phyloP scores from a whole-genome alignment of 352 stramenopile species.

The Globisporangium spinosum region DNA sequence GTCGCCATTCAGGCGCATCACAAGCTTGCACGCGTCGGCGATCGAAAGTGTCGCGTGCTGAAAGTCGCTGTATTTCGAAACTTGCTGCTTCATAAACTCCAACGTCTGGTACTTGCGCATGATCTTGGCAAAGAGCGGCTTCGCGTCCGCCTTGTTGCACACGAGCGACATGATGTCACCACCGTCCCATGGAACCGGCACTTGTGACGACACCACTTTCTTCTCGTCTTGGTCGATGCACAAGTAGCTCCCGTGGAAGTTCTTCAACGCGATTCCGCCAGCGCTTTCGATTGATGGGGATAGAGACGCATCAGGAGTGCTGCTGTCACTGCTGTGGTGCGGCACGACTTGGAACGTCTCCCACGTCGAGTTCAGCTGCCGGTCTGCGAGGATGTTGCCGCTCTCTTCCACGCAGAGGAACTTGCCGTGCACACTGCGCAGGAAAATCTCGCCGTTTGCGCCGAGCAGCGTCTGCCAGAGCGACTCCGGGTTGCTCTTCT shows the following conservation, averaged over 20 bases:
- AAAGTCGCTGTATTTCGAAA: constrained; percentile 42
- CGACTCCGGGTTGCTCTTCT: constrained; percentile 29
- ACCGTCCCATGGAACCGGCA: constrained; percentile 67
- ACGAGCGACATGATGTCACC: constrained; percentile 69
- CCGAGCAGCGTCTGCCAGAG: constrained; percentile 78
- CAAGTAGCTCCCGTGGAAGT: constrained; percentile 78
- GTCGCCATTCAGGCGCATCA: constrained; percentile 66
- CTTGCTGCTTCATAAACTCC: constrained; percentile 46
- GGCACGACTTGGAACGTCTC: constrained; percentile 85
- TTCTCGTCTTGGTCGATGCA: constrained; percentile 50
- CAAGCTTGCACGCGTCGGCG: constrained; percentile 48
- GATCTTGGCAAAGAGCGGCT: constrained; percentile 59
- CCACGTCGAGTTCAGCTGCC: constrained; percentile 77
- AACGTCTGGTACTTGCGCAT: constrained; percentile 74
- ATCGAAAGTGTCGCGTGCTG: constrained; percentile 55
- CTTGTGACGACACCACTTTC: constrained; percentile 37
- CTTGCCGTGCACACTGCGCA: constrained; percentile 77
- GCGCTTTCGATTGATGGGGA: background rate
- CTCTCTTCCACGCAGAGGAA: constrained; percentile 81
- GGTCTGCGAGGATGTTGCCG: constrained; percentile 66
- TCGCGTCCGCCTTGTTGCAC: constrained; percentile 55
- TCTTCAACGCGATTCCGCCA: constrained; percentile 62
- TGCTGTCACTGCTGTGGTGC: constrained; percentile 26
- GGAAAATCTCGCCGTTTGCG: constrained; percentile 50
- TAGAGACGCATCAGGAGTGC: background rate